Base-by-base conservation (phyloP, 2,329 filamentous ascomycete species). In the Septoria petroselini region DNA sequence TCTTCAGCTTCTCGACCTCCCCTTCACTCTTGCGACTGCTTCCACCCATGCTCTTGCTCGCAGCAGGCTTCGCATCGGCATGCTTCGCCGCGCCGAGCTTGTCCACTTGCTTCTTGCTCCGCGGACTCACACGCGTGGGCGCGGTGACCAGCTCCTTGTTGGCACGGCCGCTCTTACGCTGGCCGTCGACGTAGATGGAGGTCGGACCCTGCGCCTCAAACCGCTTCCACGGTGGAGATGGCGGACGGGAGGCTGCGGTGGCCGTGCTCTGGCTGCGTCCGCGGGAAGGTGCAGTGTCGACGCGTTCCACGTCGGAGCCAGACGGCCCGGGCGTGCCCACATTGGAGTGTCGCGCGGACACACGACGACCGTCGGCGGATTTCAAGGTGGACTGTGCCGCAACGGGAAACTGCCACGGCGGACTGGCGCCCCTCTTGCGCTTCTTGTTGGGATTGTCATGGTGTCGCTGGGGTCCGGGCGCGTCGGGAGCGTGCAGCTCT, bases 201-300 rank as follows among this genome's bases (percentile, higher is more conserved):
- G 91, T 93, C 17, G 93, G 93, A 0, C 93, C 93, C 21, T 95
- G 87, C 33, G 86, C 88, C 52, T 80, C 80, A 55, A 87, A 80
- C 64, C 83, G 88, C 74, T 93, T 97, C 93, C 93, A 98, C 17
- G 93, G 93, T 58, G 93, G 93, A 56, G 91, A 97, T 53, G 79
- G 76, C 45, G 74, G 72, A 71, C 74, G 69, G 54, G 74, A 67
- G 52, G 70, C 57, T 48, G 62, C 57, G 3, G 51, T 48, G 8
- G 55, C 49, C 18, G 37, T 49, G 17, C 58, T 55, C 39, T 59
- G 56, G 41, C 61, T 63, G 5, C 58, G 53, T 9, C 33, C 49
- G 15, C 59, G 51, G 34, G 43, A 30, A 17, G 34, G 33, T 39
- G 33, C 23, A 21, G 33, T 29, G 7, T 35, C 33, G 27, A 18